phyloP scores from a whole-genome alignment of 768 basidiomycete species.

The Mycena maculata region DNA sequence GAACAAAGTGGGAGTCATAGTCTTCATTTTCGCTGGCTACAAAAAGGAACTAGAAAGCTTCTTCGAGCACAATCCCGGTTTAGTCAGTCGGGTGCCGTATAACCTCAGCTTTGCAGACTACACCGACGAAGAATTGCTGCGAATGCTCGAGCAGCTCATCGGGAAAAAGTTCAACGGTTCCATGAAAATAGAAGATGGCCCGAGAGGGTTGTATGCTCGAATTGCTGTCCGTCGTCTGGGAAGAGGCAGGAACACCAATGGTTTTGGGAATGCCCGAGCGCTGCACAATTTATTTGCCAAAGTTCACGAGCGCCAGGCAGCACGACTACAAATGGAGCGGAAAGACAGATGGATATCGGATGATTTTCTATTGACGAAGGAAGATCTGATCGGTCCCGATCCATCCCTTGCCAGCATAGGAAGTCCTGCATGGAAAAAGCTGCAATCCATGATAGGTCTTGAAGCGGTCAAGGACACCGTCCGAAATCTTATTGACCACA shows the following conservation, averaged over 20 bases:
- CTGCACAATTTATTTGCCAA: conserved; percentile 60
- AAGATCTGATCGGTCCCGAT: conserved; percentile 75
- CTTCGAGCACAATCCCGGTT: conserved; percentile 79
- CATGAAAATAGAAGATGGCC: conserved; percentile 68
- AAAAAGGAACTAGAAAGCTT: conserved; percentile 79
- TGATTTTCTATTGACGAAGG: conserved; percentile 61
- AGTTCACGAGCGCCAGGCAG: conserved; percentile 65
- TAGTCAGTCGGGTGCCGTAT: conserved; percentile 75
- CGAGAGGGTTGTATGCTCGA: conserved; percentile 62
- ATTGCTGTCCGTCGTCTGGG: conserved; percentile 71
- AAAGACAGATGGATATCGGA: conserved; percentile 51
- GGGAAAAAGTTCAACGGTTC: conserved; percentile 55
- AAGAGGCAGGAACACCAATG: conserved; percentile 62
- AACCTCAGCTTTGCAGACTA: conserved; percentile 70
- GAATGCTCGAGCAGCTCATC: conserved; percentile 63
- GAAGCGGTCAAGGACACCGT: conserved; percentile 66
- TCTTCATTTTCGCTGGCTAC: conserved; percentile 80
- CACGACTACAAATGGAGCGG: conserved; percentile 57
- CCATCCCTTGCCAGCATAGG: conserved; percentile 60
- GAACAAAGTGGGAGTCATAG: conserved; percentile 68
- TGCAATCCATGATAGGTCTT: conserved; percentile 66
- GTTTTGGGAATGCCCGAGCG: conserved; percentile 77
- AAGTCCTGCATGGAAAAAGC: conserved; percentile 61
- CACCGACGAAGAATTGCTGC: conserved; percentile 62
- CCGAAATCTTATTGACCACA: conserved; percentile 55